Conservation (phyloP, 2,329 filamentous ascomycete genomes). For the Pochonia chlamydosporia region DNA sequence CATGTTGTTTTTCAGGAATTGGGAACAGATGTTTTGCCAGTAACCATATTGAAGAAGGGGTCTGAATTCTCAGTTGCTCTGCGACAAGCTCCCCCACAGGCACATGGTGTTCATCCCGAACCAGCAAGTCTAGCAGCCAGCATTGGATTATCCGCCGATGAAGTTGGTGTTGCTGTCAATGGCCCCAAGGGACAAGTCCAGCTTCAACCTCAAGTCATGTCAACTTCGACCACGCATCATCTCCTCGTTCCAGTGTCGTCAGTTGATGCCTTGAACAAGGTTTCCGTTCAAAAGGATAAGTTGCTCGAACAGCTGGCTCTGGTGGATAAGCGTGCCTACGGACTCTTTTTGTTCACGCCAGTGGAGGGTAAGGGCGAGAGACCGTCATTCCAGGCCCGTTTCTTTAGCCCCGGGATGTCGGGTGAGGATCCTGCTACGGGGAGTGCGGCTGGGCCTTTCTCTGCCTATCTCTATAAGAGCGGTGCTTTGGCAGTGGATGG, state of each 20-base stretch:
- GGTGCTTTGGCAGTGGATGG: background rate
- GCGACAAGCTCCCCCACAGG: conserved; percentile 10
- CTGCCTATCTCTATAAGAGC: conserved; percentile 10
- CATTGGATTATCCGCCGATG: conserved; percentile 5
- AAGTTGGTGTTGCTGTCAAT: conserved; percentile 7
- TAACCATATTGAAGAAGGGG: conserved; percentile 6
- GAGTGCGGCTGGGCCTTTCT: conserved; percentile 15
- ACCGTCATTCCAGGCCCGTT: conserved; percentile 12
- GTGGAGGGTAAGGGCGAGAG: background rate
- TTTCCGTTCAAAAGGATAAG: conserved; percentile 8
- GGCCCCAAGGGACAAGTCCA: background rate
- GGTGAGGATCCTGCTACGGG: conserved; percentile 17
- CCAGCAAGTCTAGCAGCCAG: conserved; percentile 4
- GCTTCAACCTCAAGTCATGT: conserved; percentile 12
- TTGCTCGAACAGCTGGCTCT: conserved; percentile 10
- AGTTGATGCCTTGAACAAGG: conserved; percentile 7
- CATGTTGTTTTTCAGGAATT: conserved; percentile 11
- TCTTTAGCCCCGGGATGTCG: conserved; percentile 17
- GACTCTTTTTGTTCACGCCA: conserved; percentile 11
- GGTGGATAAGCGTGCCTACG: conserved; percentile 12
- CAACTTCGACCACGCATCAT: conserved; percentile 14
- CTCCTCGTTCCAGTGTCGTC: conserved; percentile 12
- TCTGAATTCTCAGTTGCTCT: conserved; percentile 7
- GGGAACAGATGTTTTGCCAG: conserved; percentile 6
- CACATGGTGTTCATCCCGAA: conserved; percentile 10